Percentiles rank a stretch among this genome's conserved stretches.
phyloP scores from a whole-genome alignment of 164 flowering plant genomes.

The Brasenia schreberi region DNA sequence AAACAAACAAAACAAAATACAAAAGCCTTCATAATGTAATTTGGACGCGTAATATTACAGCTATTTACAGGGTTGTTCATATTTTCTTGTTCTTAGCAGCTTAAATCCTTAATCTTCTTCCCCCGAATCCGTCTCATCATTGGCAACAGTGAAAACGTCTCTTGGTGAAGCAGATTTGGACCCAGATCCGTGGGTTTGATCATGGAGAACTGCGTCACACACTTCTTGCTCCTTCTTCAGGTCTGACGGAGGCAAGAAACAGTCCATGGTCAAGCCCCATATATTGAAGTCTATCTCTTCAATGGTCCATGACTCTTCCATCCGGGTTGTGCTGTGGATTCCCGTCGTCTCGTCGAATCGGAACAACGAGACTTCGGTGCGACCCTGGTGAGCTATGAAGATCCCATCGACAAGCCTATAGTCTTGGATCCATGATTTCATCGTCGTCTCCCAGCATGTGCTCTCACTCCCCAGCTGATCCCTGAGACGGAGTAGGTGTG shows the following conservation, averaged over 20 bases:
- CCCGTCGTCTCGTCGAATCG: conserved; percentile 40
- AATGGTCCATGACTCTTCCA: conserved; percentile 62
- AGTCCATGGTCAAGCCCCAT: conserved; percentile 49
- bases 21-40: not conserved
- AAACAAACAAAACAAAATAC: not conserved
- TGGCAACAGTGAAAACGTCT: not conserved
- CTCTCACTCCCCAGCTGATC: conserved; percentile 43
- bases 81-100: not conserved
- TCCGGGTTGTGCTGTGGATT: conserved; percentile 38
- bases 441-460: conserved; percentile 64
- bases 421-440: conserved; percentile 51
- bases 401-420: conserved; percentile 55
- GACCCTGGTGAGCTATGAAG: conserved; percentile 70
- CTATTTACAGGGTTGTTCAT: too few species aligned
- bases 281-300: conserved; percentile 66
- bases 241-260: conserved; percentile 56
- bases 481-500: conserved; percentile 33
- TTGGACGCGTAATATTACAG: not conserved
- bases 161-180: not conserved
- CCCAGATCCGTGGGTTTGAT: not conserved
- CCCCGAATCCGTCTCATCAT: not conserved
- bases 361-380: conserved; percentile 37
- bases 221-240: conserved; percentile 28
- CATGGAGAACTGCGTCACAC: not conserved
- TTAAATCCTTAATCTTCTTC: not conserved